phyloP scores from a whole-genome alignment of 768 basidiomycete genomes.

The Leucocoprinus leucothites region DNA sequence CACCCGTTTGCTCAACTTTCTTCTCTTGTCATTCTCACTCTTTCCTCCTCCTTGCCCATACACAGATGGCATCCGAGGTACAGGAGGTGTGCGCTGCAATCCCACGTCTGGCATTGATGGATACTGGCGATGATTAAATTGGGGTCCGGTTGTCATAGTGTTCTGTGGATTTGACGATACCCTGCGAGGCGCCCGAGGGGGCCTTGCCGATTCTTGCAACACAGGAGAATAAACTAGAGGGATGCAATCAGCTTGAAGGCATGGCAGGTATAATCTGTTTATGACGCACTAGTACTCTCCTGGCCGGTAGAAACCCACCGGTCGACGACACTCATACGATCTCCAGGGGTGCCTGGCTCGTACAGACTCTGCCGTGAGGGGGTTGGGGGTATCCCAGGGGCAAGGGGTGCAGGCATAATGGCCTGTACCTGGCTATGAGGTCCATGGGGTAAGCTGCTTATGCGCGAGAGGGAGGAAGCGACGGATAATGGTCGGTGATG shows the following conservation, averaged over 20 bases:
- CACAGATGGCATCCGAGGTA: constrained; percentile 17
- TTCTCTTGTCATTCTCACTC: neutral
- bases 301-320: constrained; percentile 19
- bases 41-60: neutral
- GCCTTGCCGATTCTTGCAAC: neutral
- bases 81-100: constrained; percentile 1
- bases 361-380: neutral
- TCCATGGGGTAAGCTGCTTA: constrained; percentile 51
- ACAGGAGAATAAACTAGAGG: neutral
- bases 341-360: neutral
- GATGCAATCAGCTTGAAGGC: neutral
- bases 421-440: constrained; percentile 62
- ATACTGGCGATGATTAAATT: neutral
- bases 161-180: neutral
- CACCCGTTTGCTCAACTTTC: neutral
- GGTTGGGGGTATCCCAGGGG: constrained; percentile 24
- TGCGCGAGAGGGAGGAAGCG: constrained; percentile 20
- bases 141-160: neutral
- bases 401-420: constrained; percentile 64
- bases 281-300: constrained; percentile 4
- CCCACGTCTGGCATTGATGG: constrained; percentile 3
- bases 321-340: constrained; percentile 25
- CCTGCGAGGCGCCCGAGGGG: neutral
- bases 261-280: neutral
- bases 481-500: constrained; percentile 8